Evolutionary conservation across 2,329 filamentous ascomycete genomes (phyloP).

Genomic region (Emericellopsis atlantica): DNA sequence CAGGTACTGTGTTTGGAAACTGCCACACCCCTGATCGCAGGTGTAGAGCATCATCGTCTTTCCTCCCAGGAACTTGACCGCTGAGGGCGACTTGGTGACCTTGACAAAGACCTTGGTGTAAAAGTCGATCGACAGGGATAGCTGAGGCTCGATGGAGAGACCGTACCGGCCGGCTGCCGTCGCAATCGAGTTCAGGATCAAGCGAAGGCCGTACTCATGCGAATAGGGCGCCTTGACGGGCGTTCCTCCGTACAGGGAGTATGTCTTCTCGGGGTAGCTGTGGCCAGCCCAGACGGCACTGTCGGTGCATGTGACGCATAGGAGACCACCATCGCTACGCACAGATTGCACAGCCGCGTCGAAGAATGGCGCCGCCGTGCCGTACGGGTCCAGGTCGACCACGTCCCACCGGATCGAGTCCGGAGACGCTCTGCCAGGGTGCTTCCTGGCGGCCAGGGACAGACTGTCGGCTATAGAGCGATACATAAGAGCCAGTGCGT

Average conservation of each 20-base stretch:
- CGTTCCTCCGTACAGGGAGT: conserved; percentile 81
- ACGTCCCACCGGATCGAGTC: conserved; percentile 55
- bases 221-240: conserved; percentile 75
- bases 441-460: conserved; percentile 28
- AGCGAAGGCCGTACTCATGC: conserved; percentile 78
- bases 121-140: conserved; percentile 92
- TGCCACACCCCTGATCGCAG: conserved; percentile 83
- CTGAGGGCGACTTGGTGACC: conserved; percentile 64
- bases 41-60: conserved; percentile 91
- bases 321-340: conserved; percentile 69
- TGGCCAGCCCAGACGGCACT: conserved; percentile 90
- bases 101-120: conserved; percentile 84
- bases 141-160: conserved; percentile 74
- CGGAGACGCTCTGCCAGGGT: conserved; percentile 11
- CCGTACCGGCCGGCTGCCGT: conserved; percentile 75
- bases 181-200: conserved; percentile 75
- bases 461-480: conserved; percentile 44
- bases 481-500: conserved; percentile 91
- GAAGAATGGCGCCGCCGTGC: conserved; percentile 83
- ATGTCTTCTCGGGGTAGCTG: conserved; percentile 90
- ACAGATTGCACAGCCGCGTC: conserved; percentile 83
- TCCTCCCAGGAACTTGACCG: conserved; percentile 81
- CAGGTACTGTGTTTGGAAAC: conserved; percentile 75
- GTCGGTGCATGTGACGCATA: conserved; percentile 95
- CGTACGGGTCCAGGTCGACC: conserved; percentile 93